Percentiles rank a stretch among this genome's conserved stretches.
Conservation (phyloP, 768 basidiomycete species). For the Strobilomyces confusus region DNA sequence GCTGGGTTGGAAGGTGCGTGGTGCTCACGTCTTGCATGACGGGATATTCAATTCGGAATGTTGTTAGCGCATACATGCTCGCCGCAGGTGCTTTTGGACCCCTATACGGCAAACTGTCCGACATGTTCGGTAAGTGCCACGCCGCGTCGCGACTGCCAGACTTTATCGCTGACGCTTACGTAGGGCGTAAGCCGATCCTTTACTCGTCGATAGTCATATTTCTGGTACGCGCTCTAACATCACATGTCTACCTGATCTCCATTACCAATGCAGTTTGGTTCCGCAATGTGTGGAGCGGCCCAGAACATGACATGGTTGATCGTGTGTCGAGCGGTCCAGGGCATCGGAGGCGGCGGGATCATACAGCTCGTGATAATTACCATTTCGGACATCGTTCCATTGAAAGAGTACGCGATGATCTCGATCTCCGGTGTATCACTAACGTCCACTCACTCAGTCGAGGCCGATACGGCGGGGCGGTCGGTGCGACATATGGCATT, state of each 20-base stretch:
- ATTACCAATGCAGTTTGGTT: conserved; percentile 50
- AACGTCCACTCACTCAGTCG: conserved; percentile 41
- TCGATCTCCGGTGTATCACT: conserved; percentile 14
- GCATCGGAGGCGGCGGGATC: conserved; percentile 80
- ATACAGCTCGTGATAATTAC: conserved; percentile 75
- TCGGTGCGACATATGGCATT: conserved; percentile 78
- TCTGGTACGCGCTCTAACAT: conserved; percentile 38
- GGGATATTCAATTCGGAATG: not conserved
- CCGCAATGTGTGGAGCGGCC: conserved; percentile 78
- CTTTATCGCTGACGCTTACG: conserved; percentile 13
- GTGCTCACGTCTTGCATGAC: not conserved
- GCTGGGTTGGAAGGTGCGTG: conserved; percentile 68
- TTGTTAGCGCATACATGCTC: conserved; percentile 65
- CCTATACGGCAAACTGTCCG: conserved; percentile 75
- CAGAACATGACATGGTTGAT: conserved; percentile 78
- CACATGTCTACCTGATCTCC: not conserved
- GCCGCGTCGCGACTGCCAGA: not conserved
- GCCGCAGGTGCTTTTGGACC: conserved; percentile 65
- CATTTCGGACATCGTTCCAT: conserved; percentile 78
- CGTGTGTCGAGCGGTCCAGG: conserved; percentile 73
- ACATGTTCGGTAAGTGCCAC: conserved; percentile 38
- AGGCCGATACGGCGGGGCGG: conserved; percentile 70
- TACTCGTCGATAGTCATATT: conserved; percentile 65
- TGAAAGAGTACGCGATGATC: conserved; percentile 56
- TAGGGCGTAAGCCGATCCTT: conserved; percentile 67